Base-by-base conservation (phyloP, 306 rosid species). In the Vicia sativa region DNA sequence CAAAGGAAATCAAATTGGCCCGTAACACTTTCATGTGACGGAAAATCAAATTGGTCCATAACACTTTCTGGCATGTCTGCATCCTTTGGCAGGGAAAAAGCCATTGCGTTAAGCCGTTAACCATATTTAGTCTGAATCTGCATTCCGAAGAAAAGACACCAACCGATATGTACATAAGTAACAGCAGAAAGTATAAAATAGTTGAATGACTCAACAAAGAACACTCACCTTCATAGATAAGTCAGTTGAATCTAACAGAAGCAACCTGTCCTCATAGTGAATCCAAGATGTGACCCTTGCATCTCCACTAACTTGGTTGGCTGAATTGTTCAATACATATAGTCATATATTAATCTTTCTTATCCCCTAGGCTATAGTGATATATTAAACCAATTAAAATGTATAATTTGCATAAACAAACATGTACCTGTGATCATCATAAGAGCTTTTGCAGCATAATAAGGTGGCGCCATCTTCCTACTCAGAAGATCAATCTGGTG, bases 401-500 rank as follows among this genome's bases (percentile, higher is more conserved):
- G 31, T 4, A 19, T 50, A 19, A 50, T 50, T 10, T 52, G 59
- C 14, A 54, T 54, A 54, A 9, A 54, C 14, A 54, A 5, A 54
- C 35, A 25, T 1, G 11, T 54, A 54, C 60, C 60, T 54, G 37
- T 25, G 60, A 12, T 54, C 2, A 12, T 54, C 2, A 54, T 3
- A 49, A 52, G 18, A 25, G 3, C 2, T 12, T 54, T 54, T 25
- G 34, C 37, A 25, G 16, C 18, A 25, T 6, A 50, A 50, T 19
- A 19, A 50, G 29, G 29, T 9, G 29, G n/a, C 57, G n/a, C 28
- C 3, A 7, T 19, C 26, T 50, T 50, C 57, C 29, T 19, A 6
- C 60, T 54, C 60, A 54, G 10, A 25, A 54, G 37, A 54, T 54
- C 18, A 54, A 25, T 54, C 37, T 54, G 15, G 60, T 54, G 53